Base-by-base conservation (phyloP, 441 rosid genomes). In the Gossypium gossypioides region DNA sequence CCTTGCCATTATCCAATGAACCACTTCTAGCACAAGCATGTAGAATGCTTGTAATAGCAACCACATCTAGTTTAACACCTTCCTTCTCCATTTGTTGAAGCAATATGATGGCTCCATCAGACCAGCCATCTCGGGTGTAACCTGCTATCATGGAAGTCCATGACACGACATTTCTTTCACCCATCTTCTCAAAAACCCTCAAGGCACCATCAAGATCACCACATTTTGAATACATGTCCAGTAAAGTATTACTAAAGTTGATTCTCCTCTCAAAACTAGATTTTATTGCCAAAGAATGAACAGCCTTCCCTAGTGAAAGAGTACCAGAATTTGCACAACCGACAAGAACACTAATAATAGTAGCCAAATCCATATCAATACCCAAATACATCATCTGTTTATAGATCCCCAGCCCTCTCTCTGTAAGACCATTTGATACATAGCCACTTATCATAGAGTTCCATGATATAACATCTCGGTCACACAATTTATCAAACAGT, bases 81-180 rank as follows among this genome's bases (percentile, higher is more conserved):
- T 72, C 79, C 10, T 32, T 80, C 77, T 71, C 80, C 91, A 91
- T 89, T 64, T 81, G 85, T 44, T 3, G 69, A 60, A 91, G 88
- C 65, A 84, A 71, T 74, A 79, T 79, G 73, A 86, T 86, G 68
- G 89, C 89, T 21, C 68, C 84, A 74, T 81, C 84, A 48, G 85
- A 80, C 59, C 75, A 77, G 52, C 89, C 88, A 80, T 82, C 83
- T 48, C 89, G 84, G 71, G 87, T 84, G 74, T 87, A 89, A 75
- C 89, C 92, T 67, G 88, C 85, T 61, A 91, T 87, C 91, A 89
- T 77, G 0, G 89, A 83, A 79, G 92, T 91, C 78, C 88, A 91
- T 0, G 93, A 83, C 69, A 87, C 93, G 51, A 85, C 84, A 82
- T 68, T 85, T 79, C 72, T 81, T 55, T 83, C 84, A 34, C 55